Evolutionary conservation across 495 filamentous ascomycete genomes (phyloP).

Genomic region (Neurospora terricola): DNA sequence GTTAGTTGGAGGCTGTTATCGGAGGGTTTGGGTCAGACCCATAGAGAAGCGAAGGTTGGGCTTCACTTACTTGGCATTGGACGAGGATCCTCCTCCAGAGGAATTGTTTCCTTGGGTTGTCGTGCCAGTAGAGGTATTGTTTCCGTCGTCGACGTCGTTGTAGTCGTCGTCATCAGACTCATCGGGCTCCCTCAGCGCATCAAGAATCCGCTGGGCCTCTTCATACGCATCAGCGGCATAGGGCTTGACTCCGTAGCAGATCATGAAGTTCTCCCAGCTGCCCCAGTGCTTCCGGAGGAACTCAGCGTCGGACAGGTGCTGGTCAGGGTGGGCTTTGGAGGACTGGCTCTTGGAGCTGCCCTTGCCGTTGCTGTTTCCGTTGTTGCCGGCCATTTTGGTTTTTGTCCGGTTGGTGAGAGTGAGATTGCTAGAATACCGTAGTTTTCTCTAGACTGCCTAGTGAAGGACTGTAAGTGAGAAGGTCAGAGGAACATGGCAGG

Average conservation of each 20-base stretch:
- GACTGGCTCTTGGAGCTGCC: neutral
- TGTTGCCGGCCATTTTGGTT: neutral
- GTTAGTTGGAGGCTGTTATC: neutral
- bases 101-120: neutral
- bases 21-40: neutral
- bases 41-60: neutral
- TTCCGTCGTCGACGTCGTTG: too few species aligned
- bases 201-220: too few species aligned
- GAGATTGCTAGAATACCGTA: neutral
- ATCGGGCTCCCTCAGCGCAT: too few species aligned
- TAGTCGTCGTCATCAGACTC: too few species aligned
- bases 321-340: neutral
- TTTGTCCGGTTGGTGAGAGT: neutral
- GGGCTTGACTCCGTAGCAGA: too few species aligned
- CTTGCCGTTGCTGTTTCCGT: neutral
- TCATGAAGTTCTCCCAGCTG: too few species aligned
- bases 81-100: neutral
- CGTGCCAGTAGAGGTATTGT: too few species aligned
- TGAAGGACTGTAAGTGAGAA: neutral
- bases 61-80: neutral
- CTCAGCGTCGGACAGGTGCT: too few species aligned
- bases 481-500: neutral
- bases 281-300: too few species aligned
- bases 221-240: too few species aligned
- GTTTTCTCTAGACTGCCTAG: neutral